Evolutionary conservation across 202 grass and related monocot genomes (phyloP).

Genomic region (Cymbopogon flexuosus): DNA sequence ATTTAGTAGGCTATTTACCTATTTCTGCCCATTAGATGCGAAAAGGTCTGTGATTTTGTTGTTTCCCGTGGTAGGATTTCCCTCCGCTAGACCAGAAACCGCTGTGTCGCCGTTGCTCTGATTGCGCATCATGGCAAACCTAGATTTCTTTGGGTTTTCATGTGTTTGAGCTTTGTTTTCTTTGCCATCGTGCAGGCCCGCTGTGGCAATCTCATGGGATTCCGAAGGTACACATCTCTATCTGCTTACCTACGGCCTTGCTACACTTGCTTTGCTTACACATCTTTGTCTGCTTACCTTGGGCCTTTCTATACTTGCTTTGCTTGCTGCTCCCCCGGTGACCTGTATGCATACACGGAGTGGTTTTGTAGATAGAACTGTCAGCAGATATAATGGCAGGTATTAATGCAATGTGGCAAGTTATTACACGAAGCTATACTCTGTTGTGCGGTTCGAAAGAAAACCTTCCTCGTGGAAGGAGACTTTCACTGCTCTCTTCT

Average conservation of each 20-base stretch:
- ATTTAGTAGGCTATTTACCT: not conserved
- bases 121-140: not conserved
- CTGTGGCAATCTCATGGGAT: conserved; percentile 28
- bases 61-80: not conserved
- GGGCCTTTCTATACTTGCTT: not conserved
- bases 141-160: not conserved
- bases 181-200: conserved; percentile 31
- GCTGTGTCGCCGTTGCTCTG: not conserved
- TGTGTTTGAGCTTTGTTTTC: conserved; percentile 6
- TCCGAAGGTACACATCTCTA: conserved; percentile 15
- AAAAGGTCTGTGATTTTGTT: not conserved
- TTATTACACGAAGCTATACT: no score
- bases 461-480: not conserved
- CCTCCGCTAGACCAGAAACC: not conserved
- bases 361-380: not conserved
- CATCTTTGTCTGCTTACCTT: not conserved
- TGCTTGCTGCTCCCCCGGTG: not conserved
- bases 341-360: not conserved
- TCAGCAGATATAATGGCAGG: not conserved
- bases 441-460: not conserved
- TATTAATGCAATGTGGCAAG: no score
- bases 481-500: not conserved
- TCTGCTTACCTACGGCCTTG: not conserved
- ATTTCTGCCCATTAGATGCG: not conserved
- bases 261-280: not conserved